Evolutionary conservation across 495 filamentous ascomycete genomes (phyloP), one percentile per base, ranked within the genome.

Genomic region (Xylaria telfairii): DNA sequence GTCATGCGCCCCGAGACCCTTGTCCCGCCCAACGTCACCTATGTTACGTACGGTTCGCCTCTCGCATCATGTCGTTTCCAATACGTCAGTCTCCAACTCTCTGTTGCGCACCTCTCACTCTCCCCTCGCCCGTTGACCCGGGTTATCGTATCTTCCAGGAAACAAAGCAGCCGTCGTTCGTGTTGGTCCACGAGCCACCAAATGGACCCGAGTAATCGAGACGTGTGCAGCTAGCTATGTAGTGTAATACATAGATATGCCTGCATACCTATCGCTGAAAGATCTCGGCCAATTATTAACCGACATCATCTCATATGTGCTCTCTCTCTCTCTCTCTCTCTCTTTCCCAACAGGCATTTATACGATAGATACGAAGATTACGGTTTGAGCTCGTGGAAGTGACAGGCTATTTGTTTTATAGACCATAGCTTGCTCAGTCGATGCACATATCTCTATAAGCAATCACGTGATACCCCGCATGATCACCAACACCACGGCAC

Each of bases 51-150:
- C 12, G 4, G 61, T 64, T 37, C 42, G 61, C 61, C 41, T 24
- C 61, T 64, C 61, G 61, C 61, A 64, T 64, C 61, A 64, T 64
- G 41, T 24, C 61, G 47, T 47, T 64, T 17, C 47, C 5, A 30
- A 47, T 64, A 64, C 61, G 61, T 64, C 61, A 64, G 41, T 32
- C 24, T 12, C 37, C 37, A 41, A 41, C 37, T 24, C n/a, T 59
- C 12, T 24, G 24, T 64, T 32, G 61, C 26, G 17, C 19, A 19
- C 19, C 32, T 37, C 30, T 10, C 54, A 28, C 17, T 17, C 26
- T 28, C 17, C 44, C 44, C 44, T 47, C 44, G 19, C 44, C 24
- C 24, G 10, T 53, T 10, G 49, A 24, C 49, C 28, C 12, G 15
- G 24, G 51, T 54, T 15, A 17, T 17, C 7, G 12, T 30, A 54